Evolutionary conservation across 208 protist species (phyloP), one percentile per base, ranked within the genome.

Genomic region (Acanthamoeba comandoni): DNA sequence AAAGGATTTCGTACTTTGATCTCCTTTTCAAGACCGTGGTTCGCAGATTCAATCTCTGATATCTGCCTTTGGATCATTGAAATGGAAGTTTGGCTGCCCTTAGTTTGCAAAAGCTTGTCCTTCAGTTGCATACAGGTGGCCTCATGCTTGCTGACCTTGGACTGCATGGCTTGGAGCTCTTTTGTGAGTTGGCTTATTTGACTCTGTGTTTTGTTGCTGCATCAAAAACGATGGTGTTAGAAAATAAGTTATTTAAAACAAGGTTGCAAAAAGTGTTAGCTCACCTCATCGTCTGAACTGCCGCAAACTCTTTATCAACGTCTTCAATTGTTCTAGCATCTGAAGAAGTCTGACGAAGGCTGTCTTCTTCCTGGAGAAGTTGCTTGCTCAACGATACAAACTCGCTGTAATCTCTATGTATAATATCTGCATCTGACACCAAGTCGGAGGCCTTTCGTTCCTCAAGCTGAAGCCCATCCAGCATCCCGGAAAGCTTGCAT

Each of bases 91-190:
- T 62, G 22, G 84, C 43, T n/a, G 67, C 82, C 49, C 65, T 84
- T 52, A 22, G 53, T 13, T 26, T 71, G 31, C 13, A 71, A 12
- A 88, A 89, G 24, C 5, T 87, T 31, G 51, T 91, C 60, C 29
- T 93, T 93, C 39, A 91, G 75, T 39, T 91, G 70, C 35, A 60
- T 29, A 15, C 84, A 22, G 0, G 2, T n/a, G 2, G 85, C 9
- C 2, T 52, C 22, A 48, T 84, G 69, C 11, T 26, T 49, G 22
- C 91, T 71, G 7, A 60, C 17, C 17, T 91, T 26, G 0, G 0
- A 4, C 39, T 87, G 26, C 24, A 26, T 24, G n/a, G 57, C 43
- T 3, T 19, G 17, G 1, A 24, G n/a, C 64, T 79, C 52, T n/a
- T 84, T 39, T 17, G 13, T n/a, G n/a, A n/a, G n/a, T n/a, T n/a